Percentiles rank a stretch among this genome's conserved stretches.
Evolutionary conservation across 2,329 filamentous ascomycete species (phyloP).

Genomic region (Diaporthe vaccinii): DNA sequence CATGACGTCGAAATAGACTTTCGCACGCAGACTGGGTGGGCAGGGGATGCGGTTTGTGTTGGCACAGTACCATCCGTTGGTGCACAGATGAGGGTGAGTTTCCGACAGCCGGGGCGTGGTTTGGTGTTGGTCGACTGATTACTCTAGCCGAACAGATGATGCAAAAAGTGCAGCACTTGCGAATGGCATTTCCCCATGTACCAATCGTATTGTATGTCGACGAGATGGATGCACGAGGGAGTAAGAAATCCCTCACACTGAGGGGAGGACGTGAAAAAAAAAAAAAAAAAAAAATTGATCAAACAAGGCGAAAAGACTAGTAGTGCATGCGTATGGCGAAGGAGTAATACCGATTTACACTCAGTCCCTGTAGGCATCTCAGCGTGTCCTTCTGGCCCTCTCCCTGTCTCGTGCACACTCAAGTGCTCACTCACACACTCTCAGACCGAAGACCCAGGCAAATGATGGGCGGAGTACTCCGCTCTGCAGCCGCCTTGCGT

Average conservation of each 20-base stretch:
- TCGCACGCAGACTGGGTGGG: neutral
- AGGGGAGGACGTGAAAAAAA: neutral
- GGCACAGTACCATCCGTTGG: neutral
- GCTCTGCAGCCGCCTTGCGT: slow-evolving; percentile 4
- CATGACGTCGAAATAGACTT: slow-evolving; percentile 15
- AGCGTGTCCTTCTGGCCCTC: neutral
- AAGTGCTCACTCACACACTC: neutral
- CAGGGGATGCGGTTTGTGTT: too few relatives aligned
- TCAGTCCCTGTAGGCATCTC: neutral
- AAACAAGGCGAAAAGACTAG: neutral
- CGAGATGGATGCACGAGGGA: neutral
- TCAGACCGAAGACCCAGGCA: neutral
- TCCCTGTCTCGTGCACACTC: neutral
- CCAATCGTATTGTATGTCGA: neutral
- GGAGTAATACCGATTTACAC: slow-evolving; percentile 9
- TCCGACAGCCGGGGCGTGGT: neutral
- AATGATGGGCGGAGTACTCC: slow-evolving; percentile 7
- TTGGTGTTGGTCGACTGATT: neutral
- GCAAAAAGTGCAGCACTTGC: neutral
- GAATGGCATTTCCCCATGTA: too few relatives aligned
- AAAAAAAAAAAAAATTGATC: neutral
- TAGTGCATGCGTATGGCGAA: neutral
- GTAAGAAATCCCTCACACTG: neutral
- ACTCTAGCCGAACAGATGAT: neutral
- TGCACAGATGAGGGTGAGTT: neutral